These are phyloP conservation scores for Coniochaeta pulveracea DNA, from an alignment of 2,329 filamentous ascomycete genomes.

Conservation along the genomic window DNA sequence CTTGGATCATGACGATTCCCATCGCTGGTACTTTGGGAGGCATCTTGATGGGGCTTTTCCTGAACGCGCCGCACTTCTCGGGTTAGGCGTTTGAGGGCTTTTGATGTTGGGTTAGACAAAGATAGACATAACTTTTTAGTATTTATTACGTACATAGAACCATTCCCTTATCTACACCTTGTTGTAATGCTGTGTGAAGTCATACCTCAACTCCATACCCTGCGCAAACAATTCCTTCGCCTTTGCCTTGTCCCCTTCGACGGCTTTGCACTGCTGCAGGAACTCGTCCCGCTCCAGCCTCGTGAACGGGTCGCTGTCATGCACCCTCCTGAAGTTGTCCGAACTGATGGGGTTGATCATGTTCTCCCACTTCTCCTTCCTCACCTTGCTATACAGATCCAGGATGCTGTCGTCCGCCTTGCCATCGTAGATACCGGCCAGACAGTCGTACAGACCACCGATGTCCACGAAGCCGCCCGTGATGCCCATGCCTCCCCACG, in stretches of 20 bases:
- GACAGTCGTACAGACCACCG: constrained; percentile 48
- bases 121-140: too few species aligned
- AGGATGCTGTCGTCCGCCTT: constrained; percentile 30
- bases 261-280: constrained; percentile 24
- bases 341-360: constrained; percentile 30
- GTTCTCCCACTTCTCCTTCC: constrained; percentile 31
- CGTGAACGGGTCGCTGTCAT: constrained; percentile 26
- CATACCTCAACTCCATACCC: constrained; percentile 26
- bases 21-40: constrained; percentile 47
- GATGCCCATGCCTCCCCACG: constrained; percentile 48
- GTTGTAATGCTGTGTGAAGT: constrained; percentile 32
- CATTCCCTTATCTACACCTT: constrained; percentile 4
- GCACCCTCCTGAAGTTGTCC: constrained; percentile 31
- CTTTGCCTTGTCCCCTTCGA: constrained; percentile 19
- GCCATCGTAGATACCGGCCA: constrained; percentile 33
- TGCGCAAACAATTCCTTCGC: constrained; percentile 23
- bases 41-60: constrained; percentile 32
- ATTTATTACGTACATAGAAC: too few species aligned
- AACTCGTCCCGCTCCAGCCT: constrained; percentile 25
- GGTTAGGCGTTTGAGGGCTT: too few species aligned
- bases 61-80: constrained; percentile 53
- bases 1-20: constrained; percentile 57
- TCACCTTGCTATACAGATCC: constrained; percentile 32
- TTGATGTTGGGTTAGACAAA: too few species aligned
- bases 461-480: constrained; percentile 55